Evolutionary conservation across 495 filamentous ascomycete species (phyloP).

Genomic region (Choiromyces venosus): DNA sequence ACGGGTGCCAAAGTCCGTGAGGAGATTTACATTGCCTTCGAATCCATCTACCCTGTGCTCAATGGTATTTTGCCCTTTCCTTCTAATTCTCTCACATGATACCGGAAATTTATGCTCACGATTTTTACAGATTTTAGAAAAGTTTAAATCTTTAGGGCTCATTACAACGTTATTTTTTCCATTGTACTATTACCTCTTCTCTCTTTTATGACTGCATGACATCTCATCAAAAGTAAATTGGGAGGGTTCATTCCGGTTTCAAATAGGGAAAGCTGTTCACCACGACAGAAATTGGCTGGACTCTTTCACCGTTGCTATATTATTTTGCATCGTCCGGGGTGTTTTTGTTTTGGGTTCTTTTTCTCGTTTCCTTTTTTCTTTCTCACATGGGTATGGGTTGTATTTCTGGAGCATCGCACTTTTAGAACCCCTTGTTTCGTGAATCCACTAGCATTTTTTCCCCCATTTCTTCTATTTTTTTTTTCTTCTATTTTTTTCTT

Average conservation of each 20-base stretch:
- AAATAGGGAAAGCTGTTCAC: slow-evolving; percentile 34
- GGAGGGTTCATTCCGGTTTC: slow-evolving; percentile 35
- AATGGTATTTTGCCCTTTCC: slow-evolving; percentile 57
- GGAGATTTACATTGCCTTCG: slow-evolving; percentile 98
- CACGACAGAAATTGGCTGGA: slow-evolving; percentile 24
- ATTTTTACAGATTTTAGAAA: slow-evolving; percentile 59
- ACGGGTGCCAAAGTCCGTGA: slow-evolving; percentile 97
- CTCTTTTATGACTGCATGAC: slow-evolving; percentile 42
- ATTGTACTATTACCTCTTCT: slow-evolving; percentile 42
- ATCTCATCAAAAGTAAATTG: slow-evolving; percentile 39
- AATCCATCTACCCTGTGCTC: slow-evolving; percentile 98
- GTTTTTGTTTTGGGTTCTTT: slow-evolving; percentile 42
- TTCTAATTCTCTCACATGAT: slow-evolving; percentile 9
- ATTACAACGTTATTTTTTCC: slow-evolving; percentile 21
- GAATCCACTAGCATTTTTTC: slow-evolving; percentile 36
- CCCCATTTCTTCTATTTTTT: slow-evolving; percentile 16
- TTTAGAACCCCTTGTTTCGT: slow-evolving; percentile 39
- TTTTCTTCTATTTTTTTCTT: slow-evolving; percentile 15
- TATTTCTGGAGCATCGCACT: slow-evolving; percentile 40
- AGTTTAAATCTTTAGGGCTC: slow-evolving; percentile 46
- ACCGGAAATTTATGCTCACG: slow-evolving; percentile 39
- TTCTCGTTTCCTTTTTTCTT: slow-evolving; percentile 34
- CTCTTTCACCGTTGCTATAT: slow-evolving; percentile 39
- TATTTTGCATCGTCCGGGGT: slow-evolving; percentile 37
- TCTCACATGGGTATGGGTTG: slow-evolving; percentile 36